Conservation (phyloP, 1,284 basidiomycete genomes). For the Phylloboletellus chloephorus region DNA sequence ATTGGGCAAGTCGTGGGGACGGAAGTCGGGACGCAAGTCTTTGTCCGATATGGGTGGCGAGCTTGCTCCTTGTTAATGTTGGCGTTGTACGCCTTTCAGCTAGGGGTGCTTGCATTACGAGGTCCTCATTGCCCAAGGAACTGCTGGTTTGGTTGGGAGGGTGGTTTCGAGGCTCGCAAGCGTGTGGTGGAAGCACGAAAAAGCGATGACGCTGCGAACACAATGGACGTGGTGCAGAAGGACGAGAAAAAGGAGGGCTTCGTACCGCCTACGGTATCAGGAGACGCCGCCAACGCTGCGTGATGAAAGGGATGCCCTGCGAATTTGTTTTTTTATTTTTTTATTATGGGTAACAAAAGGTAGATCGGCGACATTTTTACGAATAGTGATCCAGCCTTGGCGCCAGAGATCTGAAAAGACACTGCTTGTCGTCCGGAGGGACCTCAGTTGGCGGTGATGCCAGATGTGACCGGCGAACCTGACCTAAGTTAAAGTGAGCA, state of each 20-base stretch:
- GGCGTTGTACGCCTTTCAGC: constrained; percentile 43
- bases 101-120: constrained; percentile 42
- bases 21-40: constrained; percentile 55
- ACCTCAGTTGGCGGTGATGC: too few relatives aligned
- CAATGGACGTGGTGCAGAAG: background rate
- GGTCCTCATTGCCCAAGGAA: constrained; percentile 50
- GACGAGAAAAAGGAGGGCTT: constrained; percentile 8
- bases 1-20: constrained; percentile 64
- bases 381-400: too few relatives aligned
- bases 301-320: constrained; percentile 5
- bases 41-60: constrained; percentile 57
- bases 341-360: background rate
- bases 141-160: constrained; percentile 56
- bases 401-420: too few relatives aligned
- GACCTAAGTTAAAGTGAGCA: too few relatives aligned
- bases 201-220: background rate
- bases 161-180: constrained; percentile 40
- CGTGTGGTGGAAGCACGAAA: constrained; percentile 16
- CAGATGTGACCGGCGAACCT: too few relatives aligned
- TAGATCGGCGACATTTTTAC: too few relatives aligned
- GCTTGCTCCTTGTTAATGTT: constrained; percentile 48
- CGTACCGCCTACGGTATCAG: background rate
- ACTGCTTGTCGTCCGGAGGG: too few relatives aligned
- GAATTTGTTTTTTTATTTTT: background rate
- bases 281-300: background rate